phyloP scores from a whole-genome alignment of 148 eudicot species.

The Persicaria maculosa region DNA sequence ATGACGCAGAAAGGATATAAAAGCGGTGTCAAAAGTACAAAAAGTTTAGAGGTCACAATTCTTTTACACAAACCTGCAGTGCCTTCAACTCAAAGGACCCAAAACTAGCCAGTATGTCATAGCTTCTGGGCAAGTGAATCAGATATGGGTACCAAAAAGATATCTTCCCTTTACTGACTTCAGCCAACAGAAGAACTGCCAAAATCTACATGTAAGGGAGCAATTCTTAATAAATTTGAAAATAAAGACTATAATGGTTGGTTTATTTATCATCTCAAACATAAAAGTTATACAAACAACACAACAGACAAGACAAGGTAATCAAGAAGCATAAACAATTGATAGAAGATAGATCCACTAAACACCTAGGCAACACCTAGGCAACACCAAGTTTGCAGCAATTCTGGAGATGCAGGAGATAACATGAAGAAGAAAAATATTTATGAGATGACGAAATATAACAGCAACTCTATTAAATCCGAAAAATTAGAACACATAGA shows the following conservation, averaged over 20 bases:
- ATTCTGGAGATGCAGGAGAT: no score
- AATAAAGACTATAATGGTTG: background rate
- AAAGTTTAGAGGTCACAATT: background rate
- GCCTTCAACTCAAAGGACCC: slow-evolving; percentile 68
- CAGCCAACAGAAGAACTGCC: slow-evolving; percentile 62
- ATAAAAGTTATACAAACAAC: background rate
- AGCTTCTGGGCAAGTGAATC: slow-evolving; percentile 66
- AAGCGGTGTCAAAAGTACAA: background rate
- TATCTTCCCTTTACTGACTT: slow-evolving; percentile 65
- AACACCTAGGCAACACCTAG: background rate
- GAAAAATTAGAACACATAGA: no score
- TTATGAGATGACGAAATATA: no score
- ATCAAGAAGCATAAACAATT: background rate
- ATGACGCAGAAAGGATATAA: slow-evolving; percentile 15
- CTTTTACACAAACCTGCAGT: slow-evolving; percentile 52
- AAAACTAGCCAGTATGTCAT: slow-evolving; percentile 61
- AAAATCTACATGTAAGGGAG: slow-evolving; percentile 40
- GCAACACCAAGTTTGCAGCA: background rate
- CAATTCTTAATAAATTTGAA: background rate
- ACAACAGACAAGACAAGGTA: slow-evolving; percentile 8
- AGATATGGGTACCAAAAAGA: slow-evolving; percentile 85
- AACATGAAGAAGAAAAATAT: no score
- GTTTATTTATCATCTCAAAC: background rate
- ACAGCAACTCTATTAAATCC: no score
- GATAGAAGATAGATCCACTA: background rate